A percentile compares a stretch with the other conserved stretches of the same genome.
These are phyloP conservation scores for Capronia americana DNA, from an alignment of 2,329 filamentous ascomycete species.

Conservation along the genomic window DNA sequence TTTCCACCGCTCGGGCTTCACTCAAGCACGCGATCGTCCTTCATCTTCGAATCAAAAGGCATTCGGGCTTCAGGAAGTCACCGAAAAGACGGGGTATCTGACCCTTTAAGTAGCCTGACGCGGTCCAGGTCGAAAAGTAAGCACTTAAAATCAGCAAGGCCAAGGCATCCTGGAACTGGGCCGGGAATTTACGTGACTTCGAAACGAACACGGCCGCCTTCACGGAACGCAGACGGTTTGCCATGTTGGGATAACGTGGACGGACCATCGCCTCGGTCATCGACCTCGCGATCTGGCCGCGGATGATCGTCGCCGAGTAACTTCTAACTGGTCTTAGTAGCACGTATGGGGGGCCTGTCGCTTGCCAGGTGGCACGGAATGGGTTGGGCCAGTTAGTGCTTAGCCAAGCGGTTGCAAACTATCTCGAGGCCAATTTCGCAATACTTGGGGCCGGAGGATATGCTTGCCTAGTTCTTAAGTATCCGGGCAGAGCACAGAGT, in stretches of 20 bases:
- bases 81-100: constrained; percentile 14
- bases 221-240: neutral
- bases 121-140: constrained; percentile 8
- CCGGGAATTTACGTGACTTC: neutral
- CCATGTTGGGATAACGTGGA: neutral
- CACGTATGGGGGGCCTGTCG: neutral
- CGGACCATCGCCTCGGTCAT: constrained; percentile 16
- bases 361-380: neutral
- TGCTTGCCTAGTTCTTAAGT: no score
- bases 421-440: constrained; percentile 12
- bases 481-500: no score
- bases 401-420: constrained; percentile 13
- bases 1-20: constrained; percentile 20
- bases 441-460: constrained; percentile 5
- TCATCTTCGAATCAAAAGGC: constrained; percentile 12
- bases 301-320: constrained; percentile 1
- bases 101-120: constrained; percentile 16
- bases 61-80: constrained; percentile 19
- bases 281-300: constrained; percentile 16
- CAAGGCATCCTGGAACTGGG: neutral
- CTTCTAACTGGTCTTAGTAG: neutral
- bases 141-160: constrained; percentile 3
- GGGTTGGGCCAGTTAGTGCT: constrained; percentile 9
- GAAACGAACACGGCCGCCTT: neutral
- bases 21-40: constrained; percentile 6